Evolutionary conservation across 176 grass and related monocot genomes (phyloP).

Genomic region (Aegilops tauschii): DNA sequence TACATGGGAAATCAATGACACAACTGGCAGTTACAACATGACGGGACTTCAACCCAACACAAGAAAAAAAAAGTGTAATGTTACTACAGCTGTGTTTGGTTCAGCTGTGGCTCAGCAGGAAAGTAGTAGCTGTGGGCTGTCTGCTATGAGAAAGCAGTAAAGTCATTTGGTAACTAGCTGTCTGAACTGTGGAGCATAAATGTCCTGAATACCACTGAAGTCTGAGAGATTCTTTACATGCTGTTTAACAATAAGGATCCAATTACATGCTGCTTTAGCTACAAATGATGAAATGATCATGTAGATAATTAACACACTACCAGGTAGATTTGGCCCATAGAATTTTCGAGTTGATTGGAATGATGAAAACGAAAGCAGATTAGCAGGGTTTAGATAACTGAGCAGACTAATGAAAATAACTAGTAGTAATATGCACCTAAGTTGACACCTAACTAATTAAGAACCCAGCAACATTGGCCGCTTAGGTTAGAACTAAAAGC

Average conservation of each 20-base stretch:
- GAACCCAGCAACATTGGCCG: not conserved
- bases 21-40: not conserved
- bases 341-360: not conserved
- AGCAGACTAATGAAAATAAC: not conserved
- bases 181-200: not conserved
- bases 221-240: not conserved
- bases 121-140: not conserved
- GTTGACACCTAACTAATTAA: not conserved
- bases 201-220: not conserved
- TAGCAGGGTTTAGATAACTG: not conserved
- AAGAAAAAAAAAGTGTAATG: not conserved
- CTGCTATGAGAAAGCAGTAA: not conserved
- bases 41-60: not conserved
- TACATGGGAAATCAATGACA: not conserved
- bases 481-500: too few species aligned
- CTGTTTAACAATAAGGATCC: not conserved
- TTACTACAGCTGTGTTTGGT: not conserved
- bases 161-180: not conserved
- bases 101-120: not conserved
- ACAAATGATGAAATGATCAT: not conserved
- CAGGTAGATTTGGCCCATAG: not conserved
- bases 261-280: not conserved
- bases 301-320: not conserved
- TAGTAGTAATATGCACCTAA: not conserved
- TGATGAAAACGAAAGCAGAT: not conserved